A percentile compares a stretch with the other conserved stretches of the same genome.
Evolutionary conservation across 2,329 filamentous ascomycete genomes (phyloP).

Genomic region (Botrytis pseudocinerea): DNA sequence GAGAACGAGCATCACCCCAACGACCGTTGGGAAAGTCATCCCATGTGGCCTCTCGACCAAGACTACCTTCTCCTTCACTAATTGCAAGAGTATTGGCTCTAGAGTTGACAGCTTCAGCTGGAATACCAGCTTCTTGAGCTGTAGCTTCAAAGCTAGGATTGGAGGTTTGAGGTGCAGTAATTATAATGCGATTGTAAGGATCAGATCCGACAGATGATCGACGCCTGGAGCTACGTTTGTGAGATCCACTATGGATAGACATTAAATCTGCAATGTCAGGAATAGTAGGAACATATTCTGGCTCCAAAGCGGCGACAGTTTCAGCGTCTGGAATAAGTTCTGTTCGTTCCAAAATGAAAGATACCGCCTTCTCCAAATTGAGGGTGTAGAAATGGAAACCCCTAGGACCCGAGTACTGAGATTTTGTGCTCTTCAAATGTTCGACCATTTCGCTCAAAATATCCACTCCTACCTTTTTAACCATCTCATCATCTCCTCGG

Average conservation of each 20-base stretch:
- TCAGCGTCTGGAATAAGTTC: constrained; percentile 71
- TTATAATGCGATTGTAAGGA: constrained; percentile 83
- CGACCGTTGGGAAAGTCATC: constrained; percentile 97
- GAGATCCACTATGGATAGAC: constrained; percentile 32
- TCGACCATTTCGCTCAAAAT: constrained; percentile 83
- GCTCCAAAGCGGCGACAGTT: constrained; percentile 39
- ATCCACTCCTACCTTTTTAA: constrained; percentile 77
- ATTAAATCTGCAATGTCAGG: constrained; percentile 32
- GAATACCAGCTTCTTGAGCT: constrained; percentile 76
- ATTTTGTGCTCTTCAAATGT: constrained; percentile 65
- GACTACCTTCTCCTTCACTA: constrained; percentile 85
- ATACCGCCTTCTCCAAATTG: constrained; percentile 93
- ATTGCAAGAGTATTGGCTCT: constrained; percentile 87
- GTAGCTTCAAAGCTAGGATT: constrained; percentile 69
- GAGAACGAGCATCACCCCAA: constrained; percentile 90
- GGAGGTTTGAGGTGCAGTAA: constrained; percentile 62
- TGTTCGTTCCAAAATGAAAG: constrained; percentile 85
- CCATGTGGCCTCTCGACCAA: constrained; percentile 95
- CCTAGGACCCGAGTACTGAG: constrained; percentile 57
- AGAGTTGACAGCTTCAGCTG: constrained; percentile 69
- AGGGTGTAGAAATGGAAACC: constrained; percentile 98
- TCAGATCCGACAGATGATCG: constrained; percentile 71
- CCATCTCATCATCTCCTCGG: constrained; percentile 76
- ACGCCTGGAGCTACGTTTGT: constrained; percentile 29
- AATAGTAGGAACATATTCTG: constrained; percentile 47